Percentiles rank a stretch among this genome's conserved stretches.
These are phyloP conservation scores for Xylariales sp. DNA, from an alignment of 2,329 filamentous ascomycete species.

Conservation along the genomic window DNA sequence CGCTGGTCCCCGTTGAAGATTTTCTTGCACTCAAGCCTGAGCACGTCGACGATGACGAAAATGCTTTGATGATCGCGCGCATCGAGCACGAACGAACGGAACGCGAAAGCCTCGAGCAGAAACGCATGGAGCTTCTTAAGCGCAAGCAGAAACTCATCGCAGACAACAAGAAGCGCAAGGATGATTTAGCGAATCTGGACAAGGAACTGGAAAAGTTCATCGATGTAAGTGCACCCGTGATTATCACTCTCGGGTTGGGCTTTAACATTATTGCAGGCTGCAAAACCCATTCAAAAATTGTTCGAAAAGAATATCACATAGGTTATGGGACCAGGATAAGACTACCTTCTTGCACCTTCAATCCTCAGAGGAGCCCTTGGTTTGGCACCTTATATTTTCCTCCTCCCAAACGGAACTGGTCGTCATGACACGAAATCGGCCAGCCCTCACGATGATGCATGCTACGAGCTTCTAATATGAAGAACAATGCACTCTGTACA, in stretches of 20 bases:
- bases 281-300: conserved; percentile 81
- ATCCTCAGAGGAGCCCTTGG: too few species aligned
- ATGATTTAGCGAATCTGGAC: conserved; percentile 86
- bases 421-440: too few species aligned
- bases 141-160: conserved; percentile 58
- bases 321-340: too few species aligned
- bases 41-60: conserved; percentile 66
- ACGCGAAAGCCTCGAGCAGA: conserved; percentile 79
- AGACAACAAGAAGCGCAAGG: conserved; percentile 87
- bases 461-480: too few species aligned
- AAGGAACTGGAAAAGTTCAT: conserved; percentile 92
- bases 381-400: too few species aligned
- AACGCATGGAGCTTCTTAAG: conserved; percentile 71
- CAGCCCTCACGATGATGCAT: too few species aligned
- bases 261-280: conserved; percentile 50
- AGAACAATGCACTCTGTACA: too few species aligned
- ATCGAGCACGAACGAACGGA: conserved; percentile 88
- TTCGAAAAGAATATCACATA: conserved; percentile 61
- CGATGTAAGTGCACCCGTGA: conserved; percentile 49
- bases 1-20: conserved; percentile 76
- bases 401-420: too few species aligned
- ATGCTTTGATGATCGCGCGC: conserved; percentile 80
- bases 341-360: too few species aligned
- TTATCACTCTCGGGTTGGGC: conserved; percentile 1
- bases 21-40: conserved; percentile 77